A percentile compares a stretch with the other conserved stretches of the same genome.
These are phyloP conservation scores for Dendrobium officinale DNA, from an alignment of 106 monocot genomes.

Conservation along the genomic window DNA sequence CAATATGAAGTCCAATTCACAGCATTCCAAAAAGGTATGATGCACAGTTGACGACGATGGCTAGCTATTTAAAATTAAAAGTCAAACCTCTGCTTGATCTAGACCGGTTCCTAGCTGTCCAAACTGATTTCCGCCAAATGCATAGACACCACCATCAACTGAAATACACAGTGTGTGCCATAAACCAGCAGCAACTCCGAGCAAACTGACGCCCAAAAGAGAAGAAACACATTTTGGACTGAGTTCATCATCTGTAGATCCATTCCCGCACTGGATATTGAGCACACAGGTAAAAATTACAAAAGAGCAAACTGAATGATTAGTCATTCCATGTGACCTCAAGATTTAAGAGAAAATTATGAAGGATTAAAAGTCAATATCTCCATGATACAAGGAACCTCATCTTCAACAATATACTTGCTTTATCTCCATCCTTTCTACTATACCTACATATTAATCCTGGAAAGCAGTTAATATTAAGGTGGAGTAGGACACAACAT, in stretches of 20 bases:
- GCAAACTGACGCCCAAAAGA: constrained; percentile 69
- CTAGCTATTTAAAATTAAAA: background rate
- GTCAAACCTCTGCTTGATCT: constrained; percentile 79
- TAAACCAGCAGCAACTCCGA: constrained; percentile 67
- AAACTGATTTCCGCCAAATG: constrained; percentile 98
- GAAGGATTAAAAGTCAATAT: constrained; percentile 26
- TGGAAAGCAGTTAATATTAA: constrained; percentile 49
- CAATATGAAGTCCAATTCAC: background rate
- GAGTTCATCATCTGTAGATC: constrained; percentile 81
- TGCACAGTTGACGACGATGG: background rate
- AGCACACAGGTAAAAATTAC: constrained; percentile 17
- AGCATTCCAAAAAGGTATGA: background rate
- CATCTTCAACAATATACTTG: constrained; percentile 62
- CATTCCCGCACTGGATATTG: constrained; percentile 79
- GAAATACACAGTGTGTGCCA: constrained; percentile 97
- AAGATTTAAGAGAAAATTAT: constrained; percentile 7
- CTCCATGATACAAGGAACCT: constrained; percentile 43
- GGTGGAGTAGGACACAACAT: constrained; percentile 4
- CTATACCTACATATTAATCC: constrained; percentile 58
- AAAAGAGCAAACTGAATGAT: constrained; percentile 11
- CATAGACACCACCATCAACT: constrained; percentile 72
- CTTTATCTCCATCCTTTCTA: constrained; percentile 69
- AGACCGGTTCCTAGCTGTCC: constrained; percentile 90
- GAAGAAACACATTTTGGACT: constrained; percentile 87
- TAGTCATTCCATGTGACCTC: constrained; percentile 3